Evolutionary conservation across 257 asterid species (phyloP).

Genomic region (Orobanche coerulescens): DNA sequence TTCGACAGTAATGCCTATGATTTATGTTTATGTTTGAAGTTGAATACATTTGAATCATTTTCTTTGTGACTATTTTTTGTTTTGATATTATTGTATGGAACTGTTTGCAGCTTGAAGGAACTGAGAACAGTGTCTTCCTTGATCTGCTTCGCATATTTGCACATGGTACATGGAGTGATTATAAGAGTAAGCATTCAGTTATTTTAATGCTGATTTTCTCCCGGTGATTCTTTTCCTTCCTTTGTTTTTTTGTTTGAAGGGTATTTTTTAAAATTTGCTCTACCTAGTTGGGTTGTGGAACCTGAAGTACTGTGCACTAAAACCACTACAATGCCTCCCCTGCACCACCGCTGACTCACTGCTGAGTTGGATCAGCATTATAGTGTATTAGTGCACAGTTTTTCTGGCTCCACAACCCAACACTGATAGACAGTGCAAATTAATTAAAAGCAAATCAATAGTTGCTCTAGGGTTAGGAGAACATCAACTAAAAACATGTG

Average conservation of each 20-base stretch:
- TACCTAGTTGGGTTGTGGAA: no score
- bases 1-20: conserved; percentile 5
- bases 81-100: conserved; percentile 3
- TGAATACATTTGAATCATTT: neutral
- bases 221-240: neutral
- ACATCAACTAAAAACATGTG: neutral
- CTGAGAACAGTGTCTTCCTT: conserved; percentile 51
- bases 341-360: no score
- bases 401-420: no score
- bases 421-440: no score
- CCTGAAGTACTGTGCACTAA: no score
- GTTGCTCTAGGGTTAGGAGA: neutral
- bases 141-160: conserved; percentile 83
- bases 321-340: no score
- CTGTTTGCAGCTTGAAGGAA: conserved; percentile 75
- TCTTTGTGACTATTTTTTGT: neutral
- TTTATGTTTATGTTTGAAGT: neutral
- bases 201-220: conserved; percentile 9
- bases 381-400: no score
- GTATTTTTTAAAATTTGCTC: no score
- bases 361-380: no score
- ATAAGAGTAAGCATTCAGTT: conserved; percentile 53
- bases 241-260: no score
- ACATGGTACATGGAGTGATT: conserved; percentile 90
- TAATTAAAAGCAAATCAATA: neutral